Evolutionary conservation across 495 filamentous ascomycete species (phyloP), one percentile per base, ranked within the genome.

Genomic region (Cercophora newfieldiana): DNA sequence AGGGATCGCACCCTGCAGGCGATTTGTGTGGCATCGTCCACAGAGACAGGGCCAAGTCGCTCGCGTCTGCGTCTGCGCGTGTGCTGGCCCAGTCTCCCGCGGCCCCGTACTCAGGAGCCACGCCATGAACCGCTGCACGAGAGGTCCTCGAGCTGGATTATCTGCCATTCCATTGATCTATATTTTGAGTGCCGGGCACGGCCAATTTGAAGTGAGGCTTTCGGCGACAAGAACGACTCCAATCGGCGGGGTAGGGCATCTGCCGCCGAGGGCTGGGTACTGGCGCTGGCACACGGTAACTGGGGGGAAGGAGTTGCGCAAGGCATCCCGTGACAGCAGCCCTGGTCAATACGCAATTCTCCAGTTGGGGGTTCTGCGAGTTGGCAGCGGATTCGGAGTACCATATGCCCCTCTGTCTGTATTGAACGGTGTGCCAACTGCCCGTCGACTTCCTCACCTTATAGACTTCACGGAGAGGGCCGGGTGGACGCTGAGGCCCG

Each of bases 41-140:
- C 70, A 72, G 49, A 66, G 51, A 26, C 49, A 57, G 31, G 28
- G 74, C 69, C 74, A 76, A 71, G 74, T 74, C 65, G 70, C 71
- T 69, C 67, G 68, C 70, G 68, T 65, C 65, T 63, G 68, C 68
- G 68, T 64, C 63, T 60, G 58, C 58, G 68, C 68, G 61, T 63
- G 61, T 55, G 61, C 51, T 63, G 61, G 61, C 61, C 61, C 49
- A 37, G 26, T 63, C 49, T 24, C 49, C 66, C 70, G 66, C 61
- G 67, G 61, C 61, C 49, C 50, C 61, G 50, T 63, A 37, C 19
- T 29, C 49, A 31, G 31, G 29, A 56, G 26, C 37, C 49, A 44
- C 29, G 61, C 61, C 61, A 63, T 50, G 61, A 63, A 63, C 61
- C 26, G 44, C 59, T 62, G 59, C 59, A 62, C 44, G 48, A 62